Conservation (phyloP, 345 rosid genomes). For the Populus pruinosa region DNA sequence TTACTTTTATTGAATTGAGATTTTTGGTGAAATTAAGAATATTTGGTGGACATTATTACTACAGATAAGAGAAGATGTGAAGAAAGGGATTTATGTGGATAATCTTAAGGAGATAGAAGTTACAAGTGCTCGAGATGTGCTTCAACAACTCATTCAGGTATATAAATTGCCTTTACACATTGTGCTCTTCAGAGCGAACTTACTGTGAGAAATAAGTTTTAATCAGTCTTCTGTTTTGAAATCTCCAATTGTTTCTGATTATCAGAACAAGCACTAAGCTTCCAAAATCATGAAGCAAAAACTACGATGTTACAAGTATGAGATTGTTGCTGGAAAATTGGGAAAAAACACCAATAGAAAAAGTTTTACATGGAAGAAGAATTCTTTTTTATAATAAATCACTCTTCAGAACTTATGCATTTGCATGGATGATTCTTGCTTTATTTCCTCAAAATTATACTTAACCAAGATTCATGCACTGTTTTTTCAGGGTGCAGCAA, state of each 20-base stretch:
- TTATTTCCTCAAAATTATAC: neutral
- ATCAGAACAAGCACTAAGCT: neutral
- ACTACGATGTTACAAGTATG: neutral
- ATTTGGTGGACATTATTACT: neutral
- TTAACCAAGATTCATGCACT: neutral
- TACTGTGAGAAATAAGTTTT: neutral
- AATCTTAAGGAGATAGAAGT: conserved; percentile 93
- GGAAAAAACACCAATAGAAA: neutral
- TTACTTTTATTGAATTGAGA: neutral
- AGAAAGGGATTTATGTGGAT: conserved; percentile 92
- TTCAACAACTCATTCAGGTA: conserved; percentile 89
- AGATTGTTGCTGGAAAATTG: neutral
- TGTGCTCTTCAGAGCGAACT: neutral
- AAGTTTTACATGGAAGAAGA: neutral
- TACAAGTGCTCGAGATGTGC: conserved; percentile 76
- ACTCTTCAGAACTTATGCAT: neutral
- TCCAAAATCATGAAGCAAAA: neutral
- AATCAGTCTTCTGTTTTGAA: neutral
- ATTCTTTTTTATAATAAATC: neutral
- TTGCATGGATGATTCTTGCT: neutral
- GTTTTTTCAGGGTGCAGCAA: conserved; percentile 80
- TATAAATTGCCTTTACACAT: neutral
- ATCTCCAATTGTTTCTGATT: neutral
- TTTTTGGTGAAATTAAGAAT: neutral
- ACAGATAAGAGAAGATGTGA: conserved; percentile 91